Percentiles rank a stretch among this genome's conserved stretches.
These are phyloP conservation scores for Fusarium mundagurra DNA, from an alignment of 2,329 filamentous ascomycete genomes.

Conservation along the genomic window DNA sequence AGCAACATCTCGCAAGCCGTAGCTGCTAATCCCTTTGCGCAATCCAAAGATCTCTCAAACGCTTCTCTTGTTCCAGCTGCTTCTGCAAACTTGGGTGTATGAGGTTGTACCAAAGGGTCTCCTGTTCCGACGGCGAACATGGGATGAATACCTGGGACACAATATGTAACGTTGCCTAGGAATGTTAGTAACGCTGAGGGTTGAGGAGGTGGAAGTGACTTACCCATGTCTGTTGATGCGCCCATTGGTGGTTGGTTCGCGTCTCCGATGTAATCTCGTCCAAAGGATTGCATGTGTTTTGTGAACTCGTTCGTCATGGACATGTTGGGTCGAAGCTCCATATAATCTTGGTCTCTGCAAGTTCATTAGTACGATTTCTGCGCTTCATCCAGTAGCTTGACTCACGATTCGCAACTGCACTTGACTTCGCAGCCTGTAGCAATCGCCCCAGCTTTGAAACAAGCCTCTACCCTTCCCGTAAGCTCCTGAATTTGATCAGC, in stretches of 20 bases:
- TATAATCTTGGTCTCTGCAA: slow-evolving; percentile 32
- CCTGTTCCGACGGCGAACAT: slow-evolving; percentile 36
- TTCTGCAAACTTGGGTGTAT: slow-evolving; percentile 28
- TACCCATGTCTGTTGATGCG: slow-evolving; percentile 40
- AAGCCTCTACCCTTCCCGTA: slow-evolving; percentile 48
- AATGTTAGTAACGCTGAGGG: background rate
- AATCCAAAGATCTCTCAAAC: slow-evolving; percentile 27
- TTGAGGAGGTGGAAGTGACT: background rate
- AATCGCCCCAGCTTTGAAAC: slow-evolving; percentile 52
- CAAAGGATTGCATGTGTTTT: slow-evolving; percentile 35
- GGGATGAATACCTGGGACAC: slow-evolving; percentile 36
- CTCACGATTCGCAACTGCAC: slow-evolving; percentile 42
- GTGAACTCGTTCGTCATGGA: slow-evolving; percentile 24
- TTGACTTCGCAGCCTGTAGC: slow-evolving; percentile 59
- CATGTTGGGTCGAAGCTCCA: slow-evolving; percentile 33
- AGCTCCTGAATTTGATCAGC: slow-evolving; percentile 50
- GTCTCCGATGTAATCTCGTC: slow-evolving; percentile 13
- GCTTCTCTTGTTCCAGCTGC: slow-evolving; percentile 31
- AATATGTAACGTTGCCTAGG: slow-evolving; percentile 36
- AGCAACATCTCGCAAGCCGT: slow-evolving; percentile 28
- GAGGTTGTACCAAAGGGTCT: slow-evolving; percentile 30
- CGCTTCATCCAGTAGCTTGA: background rate
- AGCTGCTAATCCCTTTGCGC: slow-evolving; percentile 34
- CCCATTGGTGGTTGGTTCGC: slow-evolving; percentile 29
- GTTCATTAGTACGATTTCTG: background rate